Evolutionary conservation across 2,329 filamentous ascomycete genomes (phyloP), one percentile per base, ranked within the genome.

Genomic region (Hypoxylon sp.): DNA sequence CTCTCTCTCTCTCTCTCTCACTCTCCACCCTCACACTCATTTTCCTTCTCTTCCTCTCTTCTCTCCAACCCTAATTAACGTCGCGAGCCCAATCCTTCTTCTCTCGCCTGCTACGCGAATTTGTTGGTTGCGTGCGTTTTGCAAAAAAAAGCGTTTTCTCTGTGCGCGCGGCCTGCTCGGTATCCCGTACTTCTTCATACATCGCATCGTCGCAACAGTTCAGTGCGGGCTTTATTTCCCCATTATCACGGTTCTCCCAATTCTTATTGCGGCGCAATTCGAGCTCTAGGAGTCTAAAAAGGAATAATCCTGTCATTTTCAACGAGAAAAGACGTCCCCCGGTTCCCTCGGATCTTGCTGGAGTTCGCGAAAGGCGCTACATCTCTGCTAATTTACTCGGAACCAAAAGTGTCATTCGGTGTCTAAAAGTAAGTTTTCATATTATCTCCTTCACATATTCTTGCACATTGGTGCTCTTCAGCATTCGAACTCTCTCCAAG

Each of bases 341-440:
- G 59, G 62, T 63, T 29, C 61, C 59, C 63, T 70, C 58, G 57
- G 63, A 64, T 69, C 63, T 64, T 65, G 19, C 61, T 73, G 73
- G 70, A 73, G 70, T 74, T 74, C 61, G 68, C 67, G 63, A 70
- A 71, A 71, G 69, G 70, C 67, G 65, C 72, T 69, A 68, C 63
- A 71, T 73, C 59, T 70, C 69, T 74, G 64, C 74, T 71, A 67
- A 71, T 73, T 74, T 73, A 65, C 63, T 71, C 64, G 71, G 65
- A 71, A 70, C 67, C 67, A 72, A 74, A 70, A 69, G 67, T 74
- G 61, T 72, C 67, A 79, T 82, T 82, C 80, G 82, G 82, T 82
- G 81, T 82, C 78, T 78, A 84, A 85, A 84, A 84, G 83, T 85
- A 78, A 84, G 83, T 84, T n/a, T n/a, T 32, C 69, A 71, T 67